Percentiles rank a stretch among this genome's conserved stretches.
These are phyloP conservation scores for Quillaja saponaria DNA, from an alignment of 306 rosid species.

Conservation along the genomic window DNA sequence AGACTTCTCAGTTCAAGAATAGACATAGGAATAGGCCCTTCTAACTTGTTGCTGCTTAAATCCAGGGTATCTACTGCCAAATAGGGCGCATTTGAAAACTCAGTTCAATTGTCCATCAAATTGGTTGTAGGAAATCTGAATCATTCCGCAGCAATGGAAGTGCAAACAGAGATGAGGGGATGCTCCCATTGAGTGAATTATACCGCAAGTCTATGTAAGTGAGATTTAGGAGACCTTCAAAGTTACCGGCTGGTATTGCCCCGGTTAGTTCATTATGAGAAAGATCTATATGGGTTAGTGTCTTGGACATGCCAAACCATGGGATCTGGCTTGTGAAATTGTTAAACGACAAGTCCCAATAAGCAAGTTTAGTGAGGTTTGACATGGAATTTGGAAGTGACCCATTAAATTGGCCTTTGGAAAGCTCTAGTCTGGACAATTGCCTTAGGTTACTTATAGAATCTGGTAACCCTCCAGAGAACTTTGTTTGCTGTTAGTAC, in stretches of 20 bases:
- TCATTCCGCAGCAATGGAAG: slow-evolving; percentile 22
- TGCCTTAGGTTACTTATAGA: slow-evolving; percentile 25
- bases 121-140: slow-evolving; percentile 21
- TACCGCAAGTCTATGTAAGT: background rate
- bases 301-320: slow-evolving; percentile 34
- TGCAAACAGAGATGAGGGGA: slow-evolving; percentile 28
- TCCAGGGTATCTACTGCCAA: slow-evolving; percentile 40
- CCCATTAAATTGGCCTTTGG: slow-evolving; percentile 33
- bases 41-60: slow-evolving; percentile 47
- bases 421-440: slow-evolving; percentile 30
- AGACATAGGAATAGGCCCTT: slow-evolving; percentile 41
- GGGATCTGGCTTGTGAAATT: slow-evolving; percentile 41
- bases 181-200: slow-evolving; percentile 34
- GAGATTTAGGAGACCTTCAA: slow-evolving; percentile 26
- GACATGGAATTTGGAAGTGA: slow-evolving; percentile 32
- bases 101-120: slow-evolving; percentile 30
- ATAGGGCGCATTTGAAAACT: slow-evolving; percentile 12
- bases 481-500: slow-evolving; percentile 18
- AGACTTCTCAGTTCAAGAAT: slow-evolving; percentile 30
- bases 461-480: slow-evolving; percentile 33
- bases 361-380: slow-evolving; percentile 31
- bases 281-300: slow-evolving; percentile 29
- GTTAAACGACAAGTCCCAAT: slow-evolving; percentile 37
- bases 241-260: slow-evolving; percentile 3
- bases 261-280: slow-evolving; percentile 26